phyloP scores from a whole-genome alignment of 257 asterid species.

The Fraxinus excelsior region DNA sequence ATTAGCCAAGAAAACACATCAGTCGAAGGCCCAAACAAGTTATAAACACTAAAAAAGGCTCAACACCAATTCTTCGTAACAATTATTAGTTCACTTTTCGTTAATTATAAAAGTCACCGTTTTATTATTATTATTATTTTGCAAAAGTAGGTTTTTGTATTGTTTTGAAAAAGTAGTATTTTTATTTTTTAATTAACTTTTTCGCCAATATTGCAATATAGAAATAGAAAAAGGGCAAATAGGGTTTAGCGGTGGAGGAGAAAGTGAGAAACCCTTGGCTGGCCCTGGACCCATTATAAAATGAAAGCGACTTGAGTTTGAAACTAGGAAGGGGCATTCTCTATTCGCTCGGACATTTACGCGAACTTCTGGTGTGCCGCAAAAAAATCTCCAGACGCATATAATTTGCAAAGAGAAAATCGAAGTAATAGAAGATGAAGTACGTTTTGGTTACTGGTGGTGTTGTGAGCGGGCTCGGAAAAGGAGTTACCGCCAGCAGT shows the following conservation, averaged over 20 bases:
- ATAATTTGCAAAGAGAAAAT: background rate
- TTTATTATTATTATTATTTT: background rate
- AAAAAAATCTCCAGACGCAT: background rate
- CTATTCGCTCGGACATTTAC: slow-evolving; percentile 35
- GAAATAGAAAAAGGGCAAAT: background rate
- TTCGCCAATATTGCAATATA: background rate
- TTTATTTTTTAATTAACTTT: background rate
- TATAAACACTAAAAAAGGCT: background rate
- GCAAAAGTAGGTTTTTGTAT: background rate
- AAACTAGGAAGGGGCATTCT: slow-evolving; percentile 6
- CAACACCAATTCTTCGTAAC: background rate
- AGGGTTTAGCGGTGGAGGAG: slow-evolving; percentile 20
- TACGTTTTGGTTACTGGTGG: slow-evolving; percentile 96
- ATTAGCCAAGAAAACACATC: too few species aligned
- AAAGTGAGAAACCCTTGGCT: slow-evolving; percentile 30
- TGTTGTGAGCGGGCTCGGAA: slow-evolving; percentile 98
- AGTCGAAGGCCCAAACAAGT: background rate
- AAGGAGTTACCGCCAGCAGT: slow-evolving; percentile 99
- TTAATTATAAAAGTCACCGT: too few species aligned
- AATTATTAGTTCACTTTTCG: background rate
- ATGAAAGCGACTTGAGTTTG: slow-evolving; percentile 36
- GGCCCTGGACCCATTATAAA: slow-evolving; percentile 12
- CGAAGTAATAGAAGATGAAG: slow-evolving; percentile 50
- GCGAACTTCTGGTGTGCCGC: slow-evolving; percentile 22
- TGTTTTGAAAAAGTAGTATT: background rate